These are phyloP conservation scores for Penicillium brasilianum DNA, from an alignment of 2,329 filamentous ascomycete genomes.

Conservation along the genomic window DNA sequence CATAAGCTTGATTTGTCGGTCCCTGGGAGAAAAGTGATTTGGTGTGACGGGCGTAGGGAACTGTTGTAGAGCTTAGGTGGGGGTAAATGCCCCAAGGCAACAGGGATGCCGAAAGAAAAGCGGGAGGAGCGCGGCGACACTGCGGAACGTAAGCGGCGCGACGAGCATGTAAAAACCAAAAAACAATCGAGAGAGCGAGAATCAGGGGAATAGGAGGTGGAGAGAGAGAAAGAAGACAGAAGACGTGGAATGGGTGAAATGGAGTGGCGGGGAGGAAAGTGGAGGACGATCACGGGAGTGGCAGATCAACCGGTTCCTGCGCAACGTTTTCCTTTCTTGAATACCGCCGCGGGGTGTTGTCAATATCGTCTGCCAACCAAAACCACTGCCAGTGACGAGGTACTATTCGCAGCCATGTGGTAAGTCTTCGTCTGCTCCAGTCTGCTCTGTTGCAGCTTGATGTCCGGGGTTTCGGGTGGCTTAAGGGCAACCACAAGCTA, in stretches of 20 bases:
- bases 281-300: slow-evolving; percentile 34
- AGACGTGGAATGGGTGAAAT: slow-evolving; percentile 21
- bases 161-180: not conserved
- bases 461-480: not conserved
- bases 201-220: slow-evolving; percentile 14
- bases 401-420: slow-evolving; percentile 34
- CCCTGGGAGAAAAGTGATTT: slow-evolving; percentile 10
- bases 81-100: slow-evolving; percentile 8
- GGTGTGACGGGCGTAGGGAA: not conserved
- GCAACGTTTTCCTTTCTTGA: slow-evolving; percentile 17
- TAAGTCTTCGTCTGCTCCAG: slow-evolving; percentile 21
- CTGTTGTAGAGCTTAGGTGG: slow-evolving; percentile 15
- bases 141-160: slow-evolving; percentile 17
- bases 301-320: slow-evolving; percentile 31
- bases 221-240: slow-evolving; percentile 12
- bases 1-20: slow-evolving; percentile 35
- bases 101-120: slow-evolving; percentile 19
- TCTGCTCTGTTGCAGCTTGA: not conserved
- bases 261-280: slow-evolving; percentile 34
- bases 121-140: slow-evolving; percentile 2
- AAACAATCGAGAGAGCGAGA: not conserved
- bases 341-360: slow-evolving; percentile 11
- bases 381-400: not conserved
- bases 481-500: slow-evolving; percentile 15
- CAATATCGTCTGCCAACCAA: slow-evolving; percentile 1